phyloP scores from a whole-genome alignment of 1,284 basidiomycete species.

The Irpex rosettiformis region DNA sequence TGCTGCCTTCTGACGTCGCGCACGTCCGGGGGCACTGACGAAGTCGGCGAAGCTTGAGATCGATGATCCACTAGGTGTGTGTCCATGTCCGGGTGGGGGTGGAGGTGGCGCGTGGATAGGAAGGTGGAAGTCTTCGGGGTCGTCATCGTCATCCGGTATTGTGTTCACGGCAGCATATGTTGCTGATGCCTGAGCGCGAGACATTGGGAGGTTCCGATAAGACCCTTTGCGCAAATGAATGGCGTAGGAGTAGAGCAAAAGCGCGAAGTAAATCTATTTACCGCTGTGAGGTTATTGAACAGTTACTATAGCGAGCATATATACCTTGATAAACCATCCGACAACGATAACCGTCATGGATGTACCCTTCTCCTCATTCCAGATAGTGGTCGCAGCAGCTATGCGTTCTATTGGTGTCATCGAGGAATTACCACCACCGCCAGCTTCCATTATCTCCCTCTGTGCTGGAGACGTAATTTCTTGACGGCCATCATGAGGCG shows the following conservation, averaged over 20 bases:
- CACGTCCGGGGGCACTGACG: constrained; percentile 43
- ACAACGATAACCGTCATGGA: constrained; percentile 75
- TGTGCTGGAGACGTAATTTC: constrained; percentile 84
- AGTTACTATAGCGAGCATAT: neutral
- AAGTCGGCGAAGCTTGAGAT: constrained; percentile 56
- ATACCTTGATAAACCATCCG: constrained; percentile 89
- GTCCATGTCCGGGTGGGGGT: constrained; percentile 17
- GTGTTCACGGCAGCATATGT: constrained; percentile 15
- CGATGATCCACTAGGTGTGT: constrained; percentile 27
- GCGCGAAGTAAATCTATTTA: constrained; percentile 85
- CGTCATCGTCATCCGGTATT: constrained; percentile 46
- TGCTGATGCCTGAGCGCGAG: constrained; percentile 34
- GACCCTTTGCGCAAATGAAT: constrained; percentile 89
- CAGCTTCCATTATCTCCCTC: constrained; percentile 66
- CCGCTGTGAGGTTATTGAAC: neutral
- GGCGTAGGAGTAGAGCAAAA: constrained; percentile 92
- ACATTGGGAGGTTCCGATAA: constrained; percentile 79
- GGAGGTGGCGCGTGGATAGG: constrained; percentile 41
- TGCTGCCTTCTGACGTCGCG: constrained; percentile 24
- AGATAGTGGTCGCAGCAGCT: constrained; percentile 75
- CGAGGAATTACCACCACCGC: constrained; percentile 39
- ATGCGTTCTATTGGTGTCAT: constrained; percentile 65
- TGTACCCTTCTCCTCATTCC: constrained; percentile 86
- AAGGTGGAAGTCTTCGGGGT: constrained; percentile 62
- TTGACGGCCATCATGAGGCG: constrained; percentile 84